Evolutionary conservation across 345 rosid genomes (phyloP).

Genomic region (Syzygium grande): DNA sequence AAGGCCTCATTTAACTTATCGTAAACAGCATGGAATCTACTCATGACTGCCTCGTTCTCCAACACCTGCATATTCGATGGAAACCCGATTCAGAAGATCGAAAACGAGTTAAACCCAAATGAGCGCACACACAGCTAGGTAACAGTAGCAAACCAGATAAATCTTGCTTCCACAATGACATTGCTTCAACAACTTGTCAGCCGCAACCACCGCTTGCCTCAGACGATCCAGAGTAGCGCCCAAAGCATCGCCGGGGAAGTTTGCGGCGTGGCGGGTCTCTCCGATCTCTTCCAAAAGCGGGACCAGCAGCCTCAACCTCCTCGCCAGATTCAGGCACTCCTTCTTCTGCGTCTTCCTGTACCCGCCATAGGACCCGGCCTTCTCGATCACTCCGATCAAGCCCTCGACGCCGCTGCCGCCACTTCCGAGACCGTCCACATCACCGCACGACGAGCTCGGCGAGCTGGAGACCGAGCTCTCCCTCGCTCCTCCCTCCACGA

Average conservation of each 20-base stretch:
- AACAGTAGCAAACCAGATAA: conserved; percentile 26
- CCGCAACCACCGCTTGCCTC: conserved; percentile 30
- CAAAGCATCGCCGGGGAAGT: conserved; percentile 2
- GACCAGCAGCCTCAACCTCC: conserved; percentile 50
- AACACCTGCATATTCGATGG: conserved; percentile 27
- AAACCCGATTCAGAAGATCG: not conserved
- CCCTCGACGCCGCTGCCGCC: conserved; percentile 10
- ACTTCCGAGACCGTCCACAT: not conserved
- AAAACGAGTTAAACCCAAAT: not conserved
- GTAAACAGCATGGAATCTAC: conserved; percentile 40
- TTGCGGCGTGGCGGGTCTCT: conserved; percentile 13
- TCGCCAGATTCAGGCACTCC: conserved; percentile 46
- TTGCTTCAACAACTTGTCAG: conserved; percentile 45
- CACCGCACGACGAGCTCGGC: not conserved
- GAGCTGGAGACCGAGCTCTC: not conserved
- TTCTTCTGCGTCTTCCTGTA: conserved; percentile 44
- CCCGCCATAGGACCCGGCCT: conserved; percentile 25
- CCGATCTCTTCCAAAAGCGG: conserved; percentile 48
- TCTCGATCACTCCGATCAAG: conserved; percentile 33
- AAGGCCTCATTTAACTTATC: conserved; percentile 37
- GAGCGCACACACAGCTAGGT: not conserved
- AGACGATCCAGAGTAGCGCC: conserved; percentile 18
- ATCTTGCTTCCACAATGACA: conserved; percentile 58
- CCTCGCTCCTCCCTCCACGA: not conserved
- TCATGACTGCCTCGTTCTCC: conserved; percentile 56